Evolutionary conservation across 2,329 filamentous ascomycete genomes (phyloP).

Genomic region (Exophiala lecanii-corni): DNA sequence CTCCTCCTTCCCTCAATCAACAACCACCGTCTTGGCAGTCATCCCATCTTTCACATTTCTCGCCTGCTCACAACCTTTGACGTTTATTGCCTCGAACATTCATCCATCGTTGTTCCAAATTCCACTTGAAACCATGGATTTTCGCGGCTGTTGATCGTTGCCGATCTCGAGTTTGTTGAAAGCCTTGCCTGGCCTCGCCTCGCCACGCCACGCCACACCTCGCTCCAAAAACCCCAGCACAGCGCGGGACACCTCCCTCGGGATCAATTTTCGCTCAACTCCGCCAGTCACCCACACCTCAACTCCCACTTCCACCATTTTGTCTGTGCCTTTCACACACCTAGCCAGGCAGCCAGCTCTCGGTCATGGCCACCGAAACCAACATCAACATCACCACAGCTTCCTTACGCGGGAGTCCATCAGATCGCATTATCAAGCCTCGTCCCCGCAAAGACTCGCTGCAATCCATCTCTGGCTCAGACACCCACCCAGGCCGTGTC

Average conservation of each 20-base stretch:
- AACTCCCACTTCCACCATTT: not conserved
- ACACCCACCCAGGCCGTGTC: conserved; percentile 25
- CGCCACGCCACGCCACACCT: conserved; percentile 11
- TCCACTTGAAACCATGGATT: not conserved
- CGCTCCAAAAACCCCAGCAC: conserved; percentile 2
- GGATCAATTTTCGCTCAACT: conserved; percentile 13
- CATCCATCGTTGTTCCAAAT: too few species aligned
- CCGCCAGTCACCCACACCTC: conserved; percentile 8
- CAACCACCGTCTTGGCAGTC: not conserved
- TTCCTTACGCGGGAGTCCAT: conserved; percentile 23
- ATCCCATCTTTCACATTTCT: too few species aligned
- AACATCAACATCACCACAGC: conserved; percentile 22
- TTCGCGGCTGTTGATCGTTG: not conserved
- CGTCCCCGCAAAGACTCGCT: conserved; percentile 26
- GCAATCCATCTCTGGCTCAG: conserved; percentile 24
- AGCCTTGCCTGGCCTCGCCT: conserved; percentile 14
- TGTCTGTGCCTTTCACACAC: not conserved
- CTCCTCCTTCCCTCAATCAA: conserved; percentile 1
- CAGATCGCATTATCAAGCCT: conserved; percentile 25
- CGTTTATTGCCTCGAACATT: not conserved
- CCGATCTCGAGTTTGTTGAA: not conserved
- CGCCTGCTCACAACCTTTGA: too few species aligned
- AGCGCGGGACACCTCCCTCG: not conserved
- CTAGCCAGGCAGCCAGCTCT: not conserved
- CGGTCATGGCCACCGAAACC: conserved; percentile 20